Percentiles rank a stretch among this genome's conserved stretches.
Evolutionary conservation across 1,284 basidiomycete species (phyloP).

Genomic region (Albatrellus sp.): DNA sequence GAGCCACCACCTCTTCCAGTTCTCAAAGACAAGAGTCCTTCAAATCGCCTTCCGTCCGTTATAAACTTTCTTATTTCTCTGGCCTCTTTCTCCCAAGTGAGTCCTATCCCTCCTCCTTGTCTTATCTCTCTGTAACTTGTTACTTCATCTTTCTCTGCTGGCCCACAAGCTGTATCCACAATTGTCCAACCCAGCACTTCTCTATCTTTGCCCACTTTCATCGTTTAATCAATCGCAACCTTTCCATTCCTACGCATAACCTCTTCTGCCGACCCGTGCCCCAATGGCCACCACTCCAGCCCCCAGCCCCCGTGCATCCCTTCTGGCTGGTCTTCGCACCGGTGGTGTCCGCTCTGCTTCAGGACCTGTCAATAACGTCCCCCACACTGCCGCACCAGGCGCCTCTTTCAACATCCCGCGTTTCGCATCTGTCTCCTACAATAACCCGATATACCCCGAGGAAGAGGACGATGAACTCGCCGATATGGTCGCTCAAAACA

Average conservation of each 20-base stretch:
- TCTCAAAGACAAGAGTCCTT: not conserved
- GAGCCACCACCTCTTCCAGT: not conserved
- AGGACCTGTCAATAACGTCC: conserved; percentile 21
- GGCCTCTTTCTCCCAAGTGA: not conserved
- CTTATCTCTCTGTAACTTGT: not conserved
- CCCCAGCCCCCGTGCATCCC: conserved; percentile 60
- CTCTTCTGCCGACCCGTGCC: conserved; percentile 15
- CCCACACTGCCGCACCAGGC: conserved; percentile 56
- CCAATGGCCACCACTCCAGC: conserved; percentile 46
- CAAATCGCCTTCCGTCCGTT: not conserved
- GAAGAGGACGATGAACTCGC: conserved; percentile 49
- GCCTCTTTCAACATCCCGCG: conserved; percentile 49
- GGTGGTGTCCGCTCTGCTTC: conserved; percentile 70
- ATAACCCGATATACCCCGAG: conserved; percentile 29
- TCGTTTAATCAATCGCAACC: conserved; percentile 7
- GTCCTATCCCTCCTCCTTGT: not conserved
- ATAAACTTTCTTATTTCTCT: conserved; percentile 4
- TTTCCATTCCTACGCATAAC: conserved; percentile 12
- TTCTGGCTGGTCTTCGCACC: conserved; percentile 74
- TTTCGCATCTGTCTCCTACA: conserved; percentile 28
- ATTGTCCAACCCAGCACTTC: conserved; percentile 9
- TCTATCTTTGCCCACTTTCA: conserved; percentile 8
- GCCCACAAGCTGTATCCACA: conserved; percentile 12
- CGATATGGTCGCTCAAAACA: conserved; percentile 37
- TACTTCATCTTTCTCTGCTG: not conserved